phyloP scores from a whole-genome alignment of 257 asterid genomes.

The Mitragyna speciosa region DNA sequence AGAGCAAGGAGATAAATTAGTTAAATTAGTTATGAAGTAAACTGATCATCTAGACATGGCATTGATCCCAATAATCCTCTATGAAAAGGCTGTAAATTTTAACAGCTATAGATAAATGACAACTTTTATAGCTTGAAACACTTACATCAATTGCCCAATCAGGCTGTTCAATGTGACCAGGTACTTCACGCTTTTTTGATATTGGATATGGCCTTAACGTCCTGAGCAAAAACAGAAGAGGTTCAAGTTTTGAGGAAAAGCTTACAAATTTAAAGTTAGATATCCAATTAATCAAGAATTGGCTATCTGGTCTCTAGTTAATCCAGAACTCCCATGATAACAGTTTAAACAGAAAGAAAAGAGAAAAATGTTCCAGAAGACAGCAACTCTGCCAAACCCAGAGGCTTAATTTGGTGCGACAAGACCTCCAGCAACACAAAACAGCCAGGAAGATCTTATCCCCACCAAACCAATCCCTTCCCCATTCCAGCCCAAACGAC shows the following conservation, averaged over 20 bases:
- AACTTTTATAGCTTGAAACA: slow-evolving; percentile 19
- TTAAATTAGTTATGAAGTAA: not conserved
- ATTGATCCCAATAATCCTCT: not conserved
- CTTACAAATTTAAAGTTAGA: not conserved
- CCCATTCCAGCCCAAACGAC: not conserved
- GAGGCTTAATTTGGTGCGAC: not conserved
- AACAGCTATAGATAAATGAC: not conserved
- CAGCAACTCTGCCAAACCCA: not conserved
- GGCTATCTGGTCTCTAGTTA: not conserved
- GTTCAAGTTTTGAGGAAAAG: slow-evolving; percentile 1
- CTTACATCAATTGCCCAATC: slow-evolving; percentile 97
- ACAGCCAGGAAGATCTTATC: not conserved
- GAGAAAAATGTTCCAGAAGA: not conserved
- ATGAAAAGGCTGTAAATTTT: not conserved
- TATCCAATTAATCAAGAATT: not conserved
- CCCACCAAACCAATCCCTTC: not conserved
- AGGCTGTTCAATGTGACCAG: slow-evolving; percentile 78
- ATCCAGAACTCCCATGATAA: not conserved
- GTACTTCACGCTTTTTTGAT: slow-evolving; percentile 64
- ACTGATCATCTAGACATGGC: not conserved
- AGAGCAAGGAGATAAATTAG: not conserved
- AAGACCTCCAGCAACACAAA: not conserved
- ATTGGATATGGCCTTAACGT: slow-evolving; percentile 77
- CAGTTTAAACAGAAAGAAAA: not conserved
- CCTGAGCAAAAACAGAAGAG: slow-evolving; percentile 36